These are phyloP conservation scores for Schwanniomyces pseudopolymorphus DNA, from an alignment of 805 yeast genomes.

Conservation along the genomic window DNA sequence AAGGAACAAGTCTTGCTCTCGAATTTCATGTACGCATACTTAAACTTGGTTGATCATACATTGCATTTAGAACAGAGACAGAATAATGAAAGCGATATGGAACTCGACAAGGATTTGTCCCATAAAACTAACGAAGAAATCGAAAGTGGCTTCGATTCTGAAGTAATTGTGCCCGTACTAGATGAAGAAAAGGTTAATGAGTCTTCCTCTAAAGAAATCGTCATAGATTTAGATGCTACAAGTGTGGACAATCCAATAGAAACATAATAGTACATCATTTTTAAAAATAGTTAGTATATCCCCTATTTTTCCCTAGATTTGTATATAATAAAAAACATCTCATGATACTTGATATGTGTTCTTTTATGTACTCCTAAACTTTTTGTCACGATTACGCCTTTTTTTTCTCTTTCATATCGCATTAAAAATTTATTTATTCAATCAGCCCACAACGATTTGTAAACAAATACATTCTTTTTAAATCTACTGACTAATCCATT, in stretches of 20 bases:
- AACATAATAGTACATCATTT: background rate
- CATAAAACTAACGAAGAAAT: slow-evolving; percentile 6
- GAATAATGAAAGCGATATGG: slow-evolving; percentile 13
- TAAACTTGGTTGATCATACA: slow-evolving; percentile 92
- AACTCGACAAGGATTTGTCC: slow-evolving; percentile 9
- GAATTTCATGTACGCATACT: slow-evolving; percentile 96
- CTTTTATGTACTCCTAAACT: background rate
- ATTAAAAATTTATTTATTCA: background rate
- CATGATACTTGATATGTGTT: background rate
- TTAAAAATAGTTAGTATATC: no score
- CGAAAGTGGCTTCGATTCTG: background rate
- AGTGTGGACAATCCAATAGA: slow-evolving; percentile 3
- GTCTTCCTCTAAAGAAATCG: slow-evolving; percentile 10
- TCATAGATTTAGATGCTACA: slow-evolving; percentile 21
- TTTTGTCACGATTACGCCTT: background rate
- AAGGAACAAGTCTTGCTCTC: slow-evolving; percentile 90
- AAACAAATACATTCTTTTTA: background rate
- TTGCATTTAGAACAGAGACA: slow-evolving; percentile 66
- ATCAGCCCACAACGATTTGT: background rate
- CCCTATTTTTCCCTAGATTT: background rate
- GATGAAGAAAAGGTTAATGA: slow-evolving; percentile 12
- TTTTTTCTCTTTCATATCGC: background rate
- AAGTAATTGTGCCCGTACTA: slow-evolving; percentile 5
- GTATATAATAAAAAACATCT: background rate
- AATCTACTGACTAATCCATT: background rate